Conservation (phyloP, 2,329 filamentous ascomycete genomes). For the Diaporthe citrichinensis region DNA sequence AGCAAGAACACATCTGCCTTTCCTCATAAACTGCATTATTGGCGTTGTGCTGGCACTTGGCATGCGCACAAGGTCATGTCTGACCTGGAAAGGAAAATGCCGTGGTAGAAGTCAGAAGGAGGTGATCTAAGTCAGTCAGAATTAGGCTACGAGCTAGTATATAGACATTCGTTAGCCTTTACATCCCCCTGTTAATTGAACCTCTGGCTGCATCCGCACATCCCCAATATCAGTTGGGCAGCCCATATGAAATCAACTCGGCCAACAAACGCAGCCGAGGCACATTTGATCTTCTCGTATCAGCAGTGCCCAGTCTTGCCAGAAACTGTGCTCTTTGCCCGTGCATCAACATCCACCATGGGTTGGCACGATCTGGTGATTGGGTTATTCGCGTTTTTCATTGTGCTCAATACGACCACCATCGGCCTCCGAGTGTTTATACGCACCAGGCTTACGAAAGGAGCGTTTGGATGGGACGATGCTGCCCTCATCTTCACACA, state of each 20-base stretch:
- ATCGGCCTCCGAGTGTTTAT: constrained; percentile 32
- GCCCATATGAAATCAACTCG: not conserved
- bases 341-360: not conserved
- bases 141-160: too few relatives aligned
- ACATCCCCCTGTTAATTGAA: too few relatives aligned
- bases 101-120: too few relatives aligned
- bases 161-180: too few relatives aligned
- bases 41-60: too few relatives aligned
- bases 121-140: too few relatives aligned
- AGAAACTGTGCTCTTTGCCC: not conserved
- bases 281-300: too few relatives aligned
- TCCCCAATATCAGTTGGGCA: not conserved
- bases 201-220: too few relatives aligned
- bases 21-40: not conserved
- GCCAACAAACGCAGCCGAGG: not conserved
- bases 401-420: constrained; percentile 32
- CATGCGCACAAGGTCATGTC: too few relatives aligned
- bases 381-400: constrained; percentile 33
- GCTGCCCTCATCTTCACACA: constrained; percentile 33
- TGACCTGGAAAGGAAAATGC: too few relatives aligned
- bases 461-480: constrained; percentile 40
- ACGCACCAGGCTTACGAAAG: constrained; percentile 33
- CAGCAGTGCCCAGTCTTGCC: too few relatives aligned
- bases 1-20: too few relatives aligned
- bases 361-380: not conserved